Conservation (phyloP, 2,329 filamentous ascomycete genomes). For the Penicillium janthinellum region DNA sequence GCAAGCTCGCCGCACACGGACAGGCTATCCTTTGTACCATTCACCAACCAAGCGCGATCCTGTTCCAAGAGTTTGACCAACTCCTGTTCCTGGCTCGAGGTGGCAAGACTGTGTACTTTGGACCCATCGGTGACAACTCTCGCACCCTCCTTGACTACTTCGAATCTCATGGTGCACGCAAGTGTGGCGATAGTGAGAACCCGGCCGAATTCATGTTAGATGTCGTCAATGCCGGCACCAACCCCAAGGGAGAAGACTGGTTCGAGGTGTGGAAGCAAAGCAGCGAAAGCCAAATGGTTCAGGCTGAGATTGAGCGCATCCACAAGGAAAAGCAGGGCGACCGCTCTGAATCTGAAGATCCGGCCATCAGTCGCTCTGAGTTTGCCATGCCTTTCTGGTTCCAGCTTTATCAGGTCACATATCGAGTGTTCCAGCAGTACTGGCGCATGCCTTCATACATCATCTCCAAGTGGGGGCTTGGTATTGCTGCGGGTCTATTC, state of each 20-base stretch:
- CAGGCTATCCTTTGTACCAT: slow-evolving; percentile 92
- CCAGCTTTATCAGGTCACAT: slow-evolving; percentile 67
- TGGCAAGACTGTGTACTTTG: slow-evolving; percentile 69
- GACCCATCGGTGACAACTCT: slow-evolving; percentile 63
- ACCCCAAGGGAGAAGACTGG: slow-evolving; percentile 55
- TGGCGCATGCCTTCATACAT: slow-evolving; percentile 86
- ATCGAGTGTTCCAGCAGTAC: slow-evolving; percentile 83
- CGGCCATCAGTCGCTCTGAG: slow-evolving; percentile 62
- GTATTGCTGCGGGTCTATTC: slow-evolving; percentile 64
- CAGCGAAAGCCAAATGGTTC: slow-evolving; percentile 55
- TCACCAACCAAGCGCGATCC: slow-evolving; percentile 86
- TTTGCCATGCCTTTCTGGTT: slow-evolving; percentile 72
- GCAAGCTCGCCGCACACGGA: slow-evolving; percentile 82
- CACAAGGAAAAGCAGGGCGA: slow-evolving; percentile 49
- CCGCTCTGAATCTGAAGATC: slow-evolving; percentile 25
- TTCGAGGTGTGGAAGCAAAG: slow-evolving; percentile 62
- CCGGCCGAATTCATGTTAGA: slow-evolving; percentile 74
- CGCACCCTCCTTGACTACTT: slow-evolving; percentile 64
- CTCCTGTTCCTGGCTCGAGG: slow-evolving; percentile 64
- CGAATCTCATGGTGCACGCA: slow-evolving; percentile 59
- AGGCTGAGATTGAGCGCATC: slow-evolving; percentile 60
- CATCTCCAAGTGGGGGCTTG: slow-evolving; percentile 74
- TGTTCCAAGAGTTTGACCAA: slow-evolving; percentile 79
- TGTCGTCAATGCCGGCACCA: slow-evolving; percentile 51
- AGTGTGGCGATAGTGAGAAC: slow-evolving; percentile 63